phyloP scores from a whole-genome alignment of 2,329 filamentous ascomycete species.

The Pseudogymnoascus sp. region DNA sequence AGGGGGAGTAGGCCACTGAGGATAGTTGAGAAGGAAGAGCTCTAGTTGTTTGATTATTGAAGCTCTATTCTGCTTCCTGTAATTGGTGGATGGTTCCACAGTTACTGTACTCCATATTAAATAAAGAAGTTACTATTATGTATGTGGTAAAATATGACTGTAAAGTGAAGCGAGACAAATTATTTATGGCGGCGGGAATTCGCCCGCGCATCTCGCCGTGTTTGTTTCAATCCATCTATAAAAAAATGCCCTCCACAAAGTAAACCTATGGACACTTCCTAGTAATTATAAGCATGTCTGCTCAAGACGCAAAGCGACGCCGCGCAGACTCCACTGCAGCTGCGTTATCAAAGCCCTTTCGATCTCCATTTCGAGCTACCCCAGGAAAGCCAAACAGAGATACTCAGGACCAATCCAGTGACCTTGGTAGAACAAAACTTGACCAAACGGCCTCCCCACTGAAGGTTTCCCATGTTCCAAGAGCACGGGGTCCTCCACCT shows the following conservation, averaged over 20 bases:
- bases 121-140: not conserved
- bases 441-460: not conserved
- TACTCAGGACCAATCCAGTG: not conserved
- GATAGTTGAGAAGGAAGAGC: not conserved
- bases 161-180: not conserved
- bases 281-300: conserved; percentile 33
- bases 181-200: not conserved
- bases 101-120: not conserved
- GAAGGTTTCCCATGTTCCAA: not conserved
- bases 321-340: conserved; percentile 48
- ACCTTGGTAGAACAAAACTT: not conserved
- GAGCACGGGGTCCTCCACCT: not conserved
- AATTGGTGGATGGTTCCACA: not conserved
- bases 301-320: conserved; percentile 51
- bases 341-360: conserved; percentile 62
- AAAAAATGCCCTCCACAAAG: conserved; percentile 21
- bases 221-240: conserved; percentile 8
- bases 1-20: conserved; percentile 55
- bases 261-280: conserved; percentile 8
- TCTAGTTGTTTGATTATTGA: not conserved
- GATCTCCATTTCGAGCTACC: conserved; percentile 52
- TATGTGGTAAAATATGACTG: not conserved
- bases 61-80: not conserved
- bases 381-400: conserved; percentile 8
- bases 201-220: not conserved